A percentile compares a stretch with the other conserved stretches of the same genome.
phyloP scores from a whole-genome alignment of 768 basidiomycete genomes.

The Suillus occidentalis region DNA sequence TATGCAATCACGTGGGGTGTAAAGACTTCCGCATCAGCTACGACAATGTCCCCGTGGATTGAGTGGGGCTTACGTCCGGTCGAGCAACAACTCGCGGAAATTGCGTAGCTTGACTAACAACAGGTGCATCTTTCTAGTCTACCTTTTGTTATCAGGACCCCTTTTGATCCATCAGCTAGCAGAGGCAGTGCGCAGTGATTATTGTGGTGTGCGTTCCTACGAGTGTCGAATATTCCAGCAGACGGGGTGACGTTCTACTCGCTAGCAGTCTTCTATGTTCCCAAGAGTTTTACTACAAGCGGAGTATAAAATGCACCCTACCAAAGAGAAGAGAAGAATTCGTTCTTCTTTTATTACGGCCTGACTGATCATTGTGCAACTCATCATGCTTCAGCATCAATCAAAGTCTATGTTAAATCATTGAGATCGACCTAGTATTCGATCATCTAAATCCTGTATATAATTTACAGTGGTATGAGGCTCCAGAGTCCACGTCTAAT shows the following conservation, averaged over 20 bases:
- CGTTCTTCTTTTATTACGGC: not conserved
- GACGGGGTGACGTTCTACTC: not conserved
- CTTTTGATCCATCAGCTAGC: not conserved
- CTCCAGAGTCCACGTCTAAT: not conserved
- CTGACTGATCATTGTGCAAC: not conserved
- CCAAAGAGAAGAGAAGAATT: no score
- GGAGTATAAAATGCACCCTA: not conserved
- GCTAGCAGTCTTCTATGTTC: not conserved
- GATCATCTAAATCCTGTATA: not conserved
- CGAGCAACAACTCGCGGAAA: not conserved
- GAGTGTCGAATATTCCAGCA: not conserved
- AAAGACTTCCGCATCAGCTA: conserved; percentile 8
- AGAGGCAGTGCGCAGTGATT: not conserved
- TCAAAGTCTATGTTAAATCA: not conserved
- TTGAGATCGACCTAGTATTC: not conserved
- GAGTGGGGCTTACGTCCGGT: conserved; percentile 2
- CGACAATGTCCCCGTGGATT: not conserved
- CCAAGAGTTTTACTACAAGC: not conserved
- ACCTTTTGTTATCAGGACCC: not conserved
- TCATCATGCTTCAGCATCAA: not conserved
- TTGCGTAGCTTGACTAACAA: not conserved
- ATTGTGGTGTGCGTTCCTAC: not conserved
- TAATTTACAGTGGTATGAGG: not conserved
- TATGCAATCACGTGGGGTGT: conserved; percentile 82
- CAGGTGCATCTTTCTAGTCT: not conserved